Conservation (phyloP, 2,329 filamentous ascomycete genomes). For the Colletotrichum siamense region DNA sequence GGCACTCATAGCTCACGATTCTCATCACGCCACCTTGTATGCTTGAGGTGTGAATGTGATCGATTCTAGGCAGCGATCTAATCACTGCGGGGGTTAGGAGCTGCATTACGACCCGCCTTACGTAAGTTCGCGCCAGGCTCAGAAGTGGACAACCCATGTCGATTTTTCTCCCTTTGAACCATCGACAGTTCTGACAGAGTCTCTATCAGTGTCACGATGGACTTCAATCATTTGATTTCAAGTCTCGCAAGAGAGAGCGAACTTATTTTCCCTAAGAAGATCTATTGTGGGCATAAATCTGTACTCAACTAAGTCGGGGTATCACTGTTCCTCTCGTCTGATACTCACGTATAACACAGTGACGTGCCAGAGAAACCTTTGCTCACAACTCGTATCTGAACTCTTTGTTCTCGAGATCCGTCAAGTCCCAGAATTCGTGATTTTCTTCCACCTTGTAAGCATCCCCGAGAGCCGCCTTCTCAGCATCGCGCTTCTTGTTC, state of each 20-base stretch:
- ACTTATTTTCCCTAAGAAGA: neutral
- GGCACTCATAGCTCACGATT: neutral
- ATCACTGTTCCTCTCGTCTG: neutral
- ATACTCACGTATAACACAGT: neutral
- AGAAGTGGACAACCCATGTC: neutral
- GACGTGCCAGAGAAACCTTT: neutral
- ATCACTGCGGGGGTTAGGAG: neutral
- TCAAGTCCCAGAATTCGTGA: slow-evolving; percentile 65
- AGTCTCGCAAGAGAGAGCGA: neutral
- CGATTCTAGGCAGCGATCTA: neutral
- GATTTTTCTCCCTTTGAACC: neutral
- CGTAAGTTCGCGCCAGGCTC: neutral
- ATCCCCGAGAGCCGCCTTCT: slow-evolving; percentile 49
- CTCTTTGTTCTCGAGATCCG: slow-evolving; percentile 71
- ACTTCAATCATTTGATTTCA: neutral
- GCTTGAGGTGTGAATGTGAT: neutral
- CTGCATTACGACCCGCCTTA: neutral
- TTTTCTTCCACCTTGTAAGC: slow-evolving; percentile 55
- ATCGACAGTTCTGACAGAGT: neutral
- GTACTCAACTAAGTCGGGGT: neutral
- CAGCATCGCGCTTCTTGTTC: slow-evolving; percentile 27
- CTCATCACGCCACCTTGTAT: neutral
- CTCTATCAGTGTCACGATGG: neutral
- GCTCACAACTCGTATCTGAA: slow-evolving; percentile 42
- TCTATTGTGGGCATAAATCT: neutral